Evolutionary conservation across 192 early-diverging fungal species (phyloP).

Genomic region (Mortierella hygrophila): DNA sequence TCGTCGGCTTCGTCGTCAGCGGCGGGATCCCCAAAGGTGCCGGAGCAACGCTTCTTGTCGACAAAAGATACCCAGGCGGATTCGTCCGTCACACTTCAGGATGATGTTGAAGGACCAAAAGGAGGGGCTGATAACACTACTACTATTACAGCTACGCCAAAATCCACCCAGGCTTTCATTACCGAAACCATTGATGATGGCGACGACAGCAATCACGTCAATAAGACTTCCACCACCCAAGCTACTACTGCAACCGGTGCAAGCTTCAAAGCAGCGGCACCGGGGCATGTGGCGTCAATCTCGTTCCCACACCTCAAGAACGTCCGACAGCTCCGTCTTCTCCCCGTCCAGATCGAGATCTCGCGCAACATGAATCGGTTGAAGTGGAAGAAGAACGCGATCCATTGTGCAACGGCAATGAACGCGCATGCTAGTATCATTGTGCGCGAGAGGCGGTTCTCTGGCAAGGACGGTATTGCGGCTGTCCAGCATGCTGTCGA

Average conservation of each 20-base stretch:
- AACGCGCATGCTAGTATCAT: slow-evolving; percentile 69
- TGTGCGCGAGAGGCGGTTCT: slow-evolving; percentile 57
- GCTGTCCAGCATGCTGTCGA: slow-evolving; percentile 68
- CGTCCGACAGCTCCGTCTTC: slow-evolving; percentile 30
- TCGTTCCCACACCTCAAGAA: slow-evolving; percentile 41
- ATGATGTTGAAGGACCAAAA: background rate
- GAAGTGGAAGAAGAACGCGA: slow-evolving; percentile 60
- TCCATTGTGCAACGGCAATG: slow-evolving; percentile 56
- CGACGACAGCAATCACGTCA: background rate
- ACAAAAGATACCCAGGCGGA: slow-evolving; percentile 14
- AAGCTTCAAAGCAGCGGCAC: too few relatives aligned
- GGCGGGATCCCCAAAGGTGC: background rate
- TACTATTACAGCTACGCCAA: background rate
- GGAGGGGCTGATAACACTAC: background rate
- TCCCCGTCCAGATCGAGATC: slow-evolving; percentile 43
- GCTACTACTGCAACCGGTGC: background rate
- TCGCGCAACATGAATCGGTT: slow-evolving; percentile 57
- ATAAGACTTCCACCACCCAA: background rate
- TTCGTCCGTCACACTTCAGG: slow-evolving; percentile 2
- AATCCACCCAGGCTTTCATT: background rate
- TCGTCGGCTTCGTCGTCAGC: background rate
- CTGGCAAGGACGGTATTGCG: slow-evolving; percentile 47
- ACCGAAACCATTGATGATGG: background rate
- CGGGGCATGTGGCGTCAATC: slow-evolving; percentile 15
- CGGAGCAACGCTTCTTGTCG: background rate